Evolutionary conservation across 345 rosid genomes (phyloP).

Genomic region (Luvunga scandens): DNA sequence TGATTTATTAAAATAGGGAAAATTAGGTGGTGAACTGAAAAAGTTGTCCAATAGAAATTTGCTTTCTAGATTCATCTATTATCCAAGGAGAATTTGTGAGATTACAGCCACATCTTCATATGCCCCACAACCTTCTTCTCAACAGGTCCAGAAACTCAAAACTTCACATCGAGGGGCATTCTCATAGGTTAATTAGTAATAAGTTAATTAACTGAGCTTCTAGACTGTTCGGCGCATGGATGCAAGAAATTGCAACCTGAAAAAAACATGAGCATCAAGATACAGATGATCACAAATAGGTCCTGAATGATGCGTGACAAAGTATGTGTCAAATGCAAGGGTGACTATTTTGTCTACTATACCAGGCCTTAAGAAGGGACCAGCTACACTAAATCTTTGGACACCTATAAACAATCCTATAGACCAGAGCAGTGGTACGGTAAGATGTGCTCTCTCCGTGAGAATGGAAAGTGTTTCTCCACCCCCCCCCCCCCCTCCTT

Average conservation of each 20-base stretch:
- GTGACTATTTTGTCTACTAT: not conserved
- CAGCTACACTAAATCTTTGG: not conserved
- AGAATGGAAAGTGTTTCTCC: not conserved
- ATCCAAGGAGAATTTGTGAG: conserved; percentile 39
- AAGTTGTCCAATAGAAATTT: conserved; percentile 32
- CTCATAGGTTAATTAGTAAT: not conserved
- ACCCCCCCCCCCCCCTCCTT: no score
- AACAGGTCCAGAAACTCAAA: not conserved
- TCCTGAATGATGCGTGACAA: not conserved
- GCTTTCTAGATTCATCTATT: conserved; percentile 52
- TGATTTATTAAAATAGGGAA: conserved; percentile 8
- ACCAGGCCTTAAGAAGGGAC: not conserved
- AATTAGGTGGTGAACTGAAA: not conserved
- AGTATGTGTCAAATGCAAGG: not conserved
- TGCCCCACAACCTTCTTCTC: conserved; percentile 18
- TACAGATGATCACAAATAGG: not conserved
- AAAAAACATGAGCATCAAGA: not conserved
- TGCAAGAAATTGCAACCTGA: not conserved
- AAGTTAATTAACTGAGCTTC: not conserved
- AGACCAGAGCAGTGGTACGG: no score
- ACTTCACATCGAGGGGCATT: not conserved
- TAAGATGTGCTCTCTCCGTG: no score
- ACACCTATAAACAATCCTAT: not conserved
- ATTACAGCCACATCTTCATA: conserved; percentile 34
- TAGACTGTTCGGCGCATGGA: not conserved